These are phyloP conservation scores for Boletales sp. DNA, from an alignment of 768 basidiomycete species.

Conservation along the genomic window DNA sequence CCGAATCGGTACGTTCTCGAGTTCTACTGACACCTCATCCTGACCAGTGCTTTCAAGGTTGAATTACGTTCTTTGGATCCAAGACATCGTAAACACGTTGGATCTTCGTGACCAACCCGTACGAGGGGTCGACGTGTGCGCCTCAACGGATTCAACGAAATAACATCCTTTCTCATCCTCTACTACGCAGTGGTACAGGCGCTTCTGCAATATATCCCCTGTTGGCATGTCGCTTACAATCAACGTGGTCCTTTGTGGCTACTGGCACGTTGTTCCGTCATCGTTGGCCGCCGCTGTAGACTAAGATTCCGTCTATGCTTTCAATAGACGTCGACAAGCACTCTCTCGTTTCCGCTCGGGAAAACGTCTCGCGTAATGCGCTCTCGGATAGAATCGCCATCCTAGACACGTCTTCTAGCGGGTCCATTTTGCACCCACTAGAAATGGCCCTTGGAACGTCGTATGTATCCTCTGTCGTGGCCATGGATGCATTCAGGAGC, in stretches of 20 bases:
- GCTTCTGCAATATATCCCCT: conserved; percentile 89
- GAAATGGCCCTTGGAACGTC: conserved; percentile 6
- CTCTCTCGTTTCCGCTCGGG: conserved; percentile 54
- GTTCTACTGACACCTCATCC: no score
- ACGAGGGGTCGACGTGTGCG: conserved; percentile 73
- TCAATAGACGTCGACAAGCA: conserved; percentile 63
- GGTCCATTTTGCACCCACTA: conserved; percentile 41
- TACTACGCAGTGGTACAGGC: conserved; percentile 71
- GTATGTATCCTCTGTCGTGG: conserved; percentile 1
- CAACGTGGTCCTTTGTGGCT: conserved; percentile 57
- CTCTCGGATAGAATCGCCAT: conserved; percentile 52
- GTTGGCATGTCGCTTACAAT: conserved; percentile 53
- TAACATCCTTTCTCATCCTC: background rate
- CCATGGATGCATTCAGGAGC: background rate
- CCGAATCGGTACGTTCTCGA: conserved; percentile 57
- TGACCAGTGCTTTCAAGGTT: conserved; percentile 42
- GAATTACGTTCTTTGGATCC: conserved; percentile 85
- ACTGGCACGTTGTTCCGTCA: conserved; percentile 48
- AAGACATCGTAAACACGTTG: conserved; percentile 55
- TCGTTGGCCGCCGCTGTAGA: background rate
- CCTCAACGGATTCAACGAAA: background rate
- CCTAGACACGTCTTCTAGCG: conserved; percentile 32
- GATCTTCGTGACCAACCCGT: conserved; percentile 24
- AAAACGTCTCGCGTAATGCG: conserved; percentile 57
- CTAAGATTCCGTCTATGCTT: background rate